Evolutionary conservation across 2,329 filamentous ascomycete genomes (phyloP), one percentile per base, ranked within the genome.

Genomic region (Sporothrix globosa): DNA sequence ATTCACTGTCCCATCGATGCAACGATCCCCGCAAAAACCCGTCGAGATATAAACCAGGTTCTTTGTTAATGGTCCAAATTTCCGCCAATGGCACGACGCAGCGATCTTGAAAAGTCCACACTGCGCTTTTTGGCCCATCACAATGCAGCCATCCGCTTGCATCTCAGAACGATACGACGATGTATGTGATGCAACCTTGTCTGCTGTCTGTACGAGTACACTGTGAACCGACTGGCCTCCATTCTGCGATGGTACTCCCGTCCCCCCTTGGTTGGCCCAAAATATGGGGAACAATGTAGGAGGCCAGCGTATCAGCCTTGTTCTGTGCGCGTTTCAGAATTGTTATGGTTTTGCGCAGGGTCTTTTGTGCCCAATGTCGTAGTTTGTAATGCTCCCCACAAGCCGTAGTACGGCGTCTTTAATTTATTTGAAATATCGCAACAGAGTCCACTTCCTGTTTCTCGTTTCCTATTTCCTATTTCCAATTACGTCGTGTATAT

Each of bases 271-370:
- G 21, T 60, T 34, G 13, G 39, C 34, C 56, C 4, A 46, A 27
- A 44, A 24, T 34, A 21, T 10, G 41, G 13, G 14, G 17, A 21
- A 14, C 44, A 34, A 48, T 27, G 48, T 30, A 69, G 48, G 69
- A 67, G 56, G 66, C 56, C 24, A 53, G 70, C 67, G 44, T 69
- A 46, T 63, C 70, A 71, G 56, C 60, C 70, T 69, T 60, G 70
- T 69, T 71, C 67, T 69, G 67, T 65, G 65, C 67, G 60, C 67
- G 70, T 71, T 71, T 71, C 70, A 71, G 67, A 58, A 27, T n/a
- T 10, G 58, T 24, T 44, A 1, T 44, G 41, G 14, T 52, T 67
- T 39, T 65, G 60, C 58, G 44, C 10, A 65, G 53, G 19, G 13
- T 34, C 46, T 24, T 61, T 63, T 61, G 9, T 50, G 48, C 11